These are phyloP conservation scores for Pelargonium australe DNA, from an alignment of 441 rosid genomes.

Conservation along the genomic window DNA sequence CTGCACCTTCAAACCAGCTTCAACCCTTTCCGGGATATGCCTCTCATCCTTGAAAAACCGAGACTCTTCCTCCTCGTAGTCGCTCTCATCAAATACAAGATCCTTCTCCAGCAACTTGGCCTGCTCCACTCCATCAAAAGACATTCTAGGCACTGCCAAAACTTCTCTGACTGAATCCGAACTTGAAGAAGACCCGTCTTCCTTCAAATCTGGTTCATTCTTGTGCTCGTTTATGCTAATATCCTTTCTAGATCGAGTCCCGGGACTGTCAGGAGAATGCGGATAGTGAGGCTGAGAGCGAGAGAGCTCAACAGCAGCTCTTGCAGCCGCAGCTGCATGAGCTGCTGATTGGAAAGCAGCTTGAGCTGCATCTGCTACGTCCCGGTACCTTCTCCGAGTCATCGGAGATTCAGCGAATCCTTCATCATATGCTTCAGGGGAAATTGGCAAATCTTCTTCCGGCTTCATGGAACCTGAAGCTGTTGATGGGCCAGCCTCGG, in stretches of 20 bases:
- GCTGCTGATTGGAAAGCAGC: conserved; percentile 91
- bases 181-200: conserved; percentile 28
- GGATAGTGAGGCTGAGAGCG: conserved; percentile 47
- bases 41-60: conserved; percentile 8
- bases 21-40: conserved; percentile 29
- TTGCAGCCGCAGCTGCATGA: conserved; percentile 83
- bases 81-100: conserved; percentile 46
- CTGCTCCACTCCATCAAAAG: conserved; percentile 36
- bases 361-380: conserved; percentile 95
- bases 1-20: conserved; percentile 32
- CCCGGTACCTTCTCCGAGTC: conserved; percentile 56
- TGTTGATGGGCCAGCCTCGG: conserved; percentile 9
- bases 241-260: conserved; percentile 16
- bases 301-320: conserved; percentile 89
- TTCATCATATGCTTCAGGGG: conserved; percentile 16
- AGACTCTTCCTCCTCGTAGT: conserved; percentile 28
- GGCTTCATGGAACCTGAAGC: conserved; percentile 16
- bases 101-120: conserved; percentile 53
- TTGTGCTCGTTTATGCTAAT: conserved; percentile 9
- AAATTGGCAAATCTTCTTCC: conserved; percentile 14
- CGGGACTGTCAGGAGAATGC: conserved; percentile 27
- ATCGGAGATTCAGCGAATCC: conserved; percentile 47
- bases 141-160: conserved; percentile 26
- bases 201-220: conserved; percentile 27
- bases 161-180: conserved; percentile 35